Conservation (phyloP, 768 basidiomycete genomes). For the Plicaturopsis crispa region DNA sequence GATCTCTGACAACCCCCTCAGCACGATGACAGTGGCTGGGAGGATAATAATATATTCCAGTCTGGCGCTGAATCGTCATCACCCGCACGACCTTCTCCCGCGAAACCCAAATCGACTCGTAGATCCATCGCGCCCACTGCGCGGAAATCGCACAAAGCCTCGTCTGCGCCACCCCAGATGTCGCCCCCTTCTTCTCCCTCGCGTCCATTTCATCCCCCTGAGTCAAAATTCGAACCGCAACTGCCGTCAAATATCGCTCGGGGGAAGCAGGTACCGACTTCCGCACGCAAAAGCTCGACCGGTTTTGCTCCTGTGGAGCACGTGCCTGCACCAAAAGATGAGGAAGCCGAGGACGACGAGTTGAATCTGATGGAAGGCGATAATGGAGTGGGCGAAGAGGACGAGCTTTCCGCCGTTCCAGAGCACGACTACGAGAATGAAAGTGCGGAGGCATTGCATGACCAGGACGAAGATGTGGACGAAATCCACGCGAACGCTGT, state of each 20-base stretch:
- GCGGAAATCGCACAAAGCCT: conserved; percentile 58
- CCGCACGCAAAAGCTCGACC: conserved; percentile 6
- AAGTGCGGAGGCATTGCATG: conserved; percentile 1
- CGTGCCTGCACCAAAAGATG: conserved; percentile 13
- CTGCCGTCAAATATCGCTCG: conserved; percentile 32
- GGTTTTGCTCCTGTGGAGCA: conserved; percentile 11
- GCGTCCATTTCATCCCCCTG: conserved; percentile 36
- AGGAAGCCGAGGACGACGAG: conserved; percentile 19
- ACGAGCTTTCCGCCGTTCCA: conserved; percentile 8
- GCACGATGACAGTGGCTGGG: conserved; percentile 81
- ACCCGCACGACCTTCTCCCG: conserved; percentile 56
- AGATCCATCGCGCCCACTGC: conserved; percentile 21
- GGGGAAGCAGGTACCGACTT: conserved; percentile 16
- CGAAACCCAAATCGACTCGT: conserved; percentile 34
- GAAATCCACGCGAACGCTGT: conserved; percentile 22
- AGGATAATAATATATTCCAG: conserved; percentile 87
- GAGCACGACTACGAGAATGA: conserved; percentile 9
- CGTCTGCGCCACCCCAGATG: conserved; percentile 60
- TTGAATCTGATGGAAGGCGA: conserved; percentile 4
- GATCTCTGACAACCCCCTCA: too few species aligned
- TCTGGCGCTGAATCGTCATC: conserved; percentile 88
- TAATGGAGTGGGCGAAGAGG: conserved; percentile 9
- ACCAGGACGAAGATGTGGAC: neutral
- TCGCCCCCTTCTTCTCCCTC: conserved; percentile 29
- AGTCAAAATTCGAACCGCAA: conserved; percentile 48